These are phyloP conservation scores for Pyropia haitanensis DNA, from an alignment of 23 red algal species.

Conservation along the genomic window DNA sequence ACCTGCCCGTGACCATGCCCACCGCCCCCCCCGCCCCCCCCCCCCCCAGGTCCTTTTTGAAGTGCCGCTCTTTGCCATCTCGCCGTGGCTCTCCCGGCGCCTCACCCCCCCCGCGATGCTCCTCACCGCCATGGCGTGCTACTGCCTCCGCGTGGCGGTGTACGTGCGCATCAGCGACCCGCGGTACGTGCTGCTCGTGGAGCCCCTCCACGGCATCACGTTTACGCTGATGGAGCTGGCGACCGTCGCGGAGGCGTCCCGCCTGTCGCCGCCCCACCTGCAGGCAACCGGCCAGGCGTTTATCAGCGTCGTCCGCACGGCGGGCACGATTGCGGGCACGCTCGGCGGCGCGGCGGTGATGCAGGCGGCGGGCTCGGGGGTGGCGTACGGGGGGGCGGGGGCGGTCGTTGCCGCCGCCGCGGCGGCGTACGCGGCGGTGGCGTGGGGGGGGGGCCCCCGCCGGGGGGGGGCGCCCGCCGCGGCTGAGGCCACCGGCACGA, in stretches of 20 bases:
- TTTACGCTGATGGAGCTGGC: constrained; percentile 22
- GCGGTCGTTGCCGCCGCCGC: too few species aligned
- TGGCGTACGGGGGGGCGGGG: too few species aligned
- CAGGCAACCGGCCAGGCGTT: constrained; percentile 41
- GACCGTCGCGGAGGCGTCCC: constrained; percentile 13
- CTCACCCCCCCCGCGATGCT: constrained; percentile 28
- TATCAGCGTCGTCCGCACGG: constrained; percentile 4
- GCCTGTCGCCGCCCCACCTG: constrained; percentile 19
- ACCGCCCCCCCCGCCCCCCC: too few species aligned
- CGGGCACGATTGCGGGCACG: constrained; percentile 26
- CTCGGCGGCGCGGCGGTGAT: constrained; percentile 24
- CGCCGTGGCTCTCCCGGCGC: not conserved
- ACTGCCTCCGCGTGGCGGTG: constrained; percentile 20
- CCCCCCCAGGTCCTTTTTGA: constrained; percentile 23
- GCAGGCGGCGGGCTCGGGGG: not conserved
- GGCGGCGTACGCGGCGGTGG: too few species aligned
- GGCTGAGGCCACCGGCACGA: too few species aligned
- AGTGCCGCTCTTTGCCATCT: constrained; percentile 34
- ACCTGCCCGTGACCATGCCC: too few species aligned
- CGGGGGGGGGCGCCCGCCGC: too few species aligned
- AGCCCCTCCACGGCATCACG: constrained; percentile 63
- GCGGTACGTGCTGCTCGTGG: constrained; percentile 38
- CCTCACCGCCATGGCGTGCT: constrained; percentile 20
- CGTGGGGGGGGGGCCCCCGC: too few species aligned
- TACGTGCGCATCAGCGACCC: constrained; percentile 36